Percentiles rank a stretch among this genome's conserved stretches.
phyloP scores from a whole-genome alignment of 169 alveolate genomes.

The Plasmodium blacklocki region DNA sequence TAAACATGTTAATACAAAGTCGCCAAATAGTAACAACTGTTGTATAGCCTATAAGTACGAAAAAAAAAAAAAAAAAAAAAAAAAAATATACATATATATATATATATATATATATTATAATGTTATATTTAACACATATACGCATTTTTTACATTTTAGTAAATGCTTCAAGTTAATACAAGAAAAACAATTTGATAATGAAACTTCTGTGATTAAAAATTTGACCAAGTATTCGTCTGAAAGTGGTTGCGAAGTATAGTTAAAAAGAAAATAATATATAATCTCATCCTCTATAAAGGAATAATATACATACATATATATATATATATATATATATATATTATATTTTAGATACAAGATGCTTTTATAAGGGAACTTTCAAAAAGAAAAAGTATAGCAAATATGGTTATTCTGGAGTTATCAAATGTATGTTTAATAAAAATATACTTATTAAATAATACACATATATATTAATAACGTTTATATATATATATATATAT shows the following conservation, averaged over 20 bases:
- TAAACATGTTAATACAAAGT: neutral
- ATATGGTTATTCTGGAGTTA: conserved; percentile 42
- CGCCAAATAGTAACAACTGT: conserved; percentile 40
- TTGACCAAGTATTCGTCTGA: conserved; percentile 30
- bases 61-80: conserved; percentile 6
- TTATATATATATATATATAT: neutral
- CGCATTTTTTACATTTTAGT: conserved; percentile 9
- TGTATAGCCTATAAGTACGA: conserved; percentile 33
- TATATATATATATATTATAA: neutral
- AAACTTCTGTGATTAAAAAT: conserved; percentile 19
- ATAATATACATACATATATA: no score
- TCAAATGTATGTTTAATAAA: conserved; percentile 9
- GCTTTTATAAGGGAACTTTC: conserved; percentile 44
- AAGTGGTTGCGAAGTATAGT: conserved; percentile 7
- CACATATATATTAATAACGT: no score
- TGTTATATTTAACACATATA: no score
- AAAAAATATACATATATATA: neutral
- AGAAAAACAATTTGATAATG: conserved; percentile 12
- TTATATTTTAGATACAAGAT: conserved; percentile 19
- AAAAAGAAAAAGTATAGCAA: conserved; percentile 34
- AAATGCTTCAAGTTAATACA: conserved; percentile 19
- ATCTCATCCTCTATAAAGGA: no score
- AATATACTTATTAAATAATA: neutral
- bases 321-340: neutral
- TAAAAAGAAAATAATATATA: neutral